Evolutionary conservation across 305 asterid species (phyloP).

Genomic region (Fraxinus albicans): DNA sequence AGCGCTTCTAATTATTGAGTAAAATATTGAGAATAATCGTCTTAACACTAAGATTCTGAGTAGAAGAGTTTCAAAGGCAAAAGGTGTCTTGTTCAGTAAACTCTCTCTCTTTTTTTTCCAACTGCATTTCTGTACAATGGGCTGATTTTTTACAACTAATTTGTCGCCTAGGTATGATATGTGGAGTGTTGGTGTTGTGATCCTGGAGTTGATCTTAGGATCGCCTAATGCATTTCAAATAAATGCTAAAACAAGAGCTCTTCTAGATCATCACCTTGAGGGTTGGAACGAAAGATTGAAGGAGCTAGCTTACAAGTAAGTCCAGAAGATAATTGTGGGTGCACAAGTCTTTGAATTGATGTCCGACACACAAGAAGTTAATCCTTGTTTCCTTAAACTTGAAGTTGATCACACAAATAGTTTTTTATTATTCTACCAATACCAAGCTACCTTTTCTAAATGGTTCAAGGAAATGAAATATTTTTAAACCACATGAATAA

Average conservation of each 20-base stretch:
- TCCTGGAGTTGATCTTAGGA: slow-evolving; percentile 91
- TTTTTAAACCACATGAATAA: not conserved
- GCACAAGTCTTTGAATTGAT: not conserved
- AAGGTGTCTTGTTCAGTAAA: not conserved
- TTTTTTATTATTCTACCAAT: not conserved
- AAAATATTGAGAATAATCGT: slow-evolving; percentile 5
- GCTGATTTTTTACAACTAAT: slow-evolving; percentile 23
- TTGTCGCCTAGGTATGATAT: slow-evolving; percentile 79
- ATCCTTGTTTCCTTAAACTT: not conserved
- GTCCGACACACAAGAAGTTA: not conserved
- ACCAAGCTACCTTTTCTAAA: not conserved
- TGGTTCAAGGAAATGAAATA: not conserved
- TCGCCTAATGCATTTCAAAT: slow-evolving; percentile 94
- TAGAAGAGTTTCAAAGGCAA: not conserved
- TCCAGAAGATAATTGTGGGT: slow-evolving; percentile 18
- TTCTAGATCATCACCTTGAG: slow-evolving; percentile 84
- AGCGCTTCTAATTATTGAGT: slow-evolving; percentile 10
- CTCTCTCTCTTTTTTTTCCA: not conserved
- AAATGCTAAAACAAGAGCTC: slow-evolving; percentile 75
- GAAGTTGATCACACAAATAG: not conserved
- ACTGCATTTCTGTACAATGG: slow-evolving; percentile 8
- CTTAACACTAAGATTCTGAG: not conserved
- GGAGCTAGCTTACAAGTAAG: slow-evolving; percentile 96
- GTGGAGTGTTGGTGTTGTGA: slow-evolving; percentile 98
- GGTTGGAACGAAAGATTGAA: slow-evolving; percentile 90